phyloP scores from a whole-genome alignment of 164 flowering plant species.

The Protea cynaroides region DNA sequence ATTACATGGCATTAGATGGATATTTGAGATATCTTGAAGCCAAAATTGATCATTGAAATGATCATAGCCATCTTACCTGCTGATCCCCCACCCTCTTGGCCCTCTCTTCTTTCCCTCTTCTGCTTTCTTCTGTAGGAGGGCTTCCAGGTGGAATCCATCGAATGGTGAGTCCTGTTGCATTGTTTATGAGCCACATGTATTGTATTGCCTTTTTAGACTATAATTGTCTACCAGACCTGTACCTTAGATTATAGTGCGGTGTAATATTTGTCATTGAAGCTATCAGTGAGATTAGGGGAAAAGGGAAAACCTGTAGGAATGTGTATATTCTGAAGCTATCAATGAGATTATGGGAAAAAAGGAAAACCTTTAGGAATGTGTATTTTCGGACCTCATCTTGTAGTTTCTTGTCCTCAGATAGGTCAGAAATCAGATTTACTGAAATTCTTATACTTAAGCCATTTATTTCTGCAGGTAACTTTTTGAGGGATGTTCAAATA shows the following conservation, averaged over 20 bases:
- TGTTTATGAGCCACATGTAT: conserved; percentile 2
- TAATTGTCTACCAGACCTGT: not conserved
- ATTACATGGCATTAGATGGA: not conserved
- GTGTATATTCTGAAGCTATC: not conserved
- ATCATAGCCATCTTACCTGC: not conserved
- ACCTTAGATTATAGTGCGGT: not conserved
- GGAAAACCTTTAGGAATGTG: not conserved
- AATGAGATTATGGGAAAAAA: not conserved
- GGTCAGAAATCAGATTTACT: conserved; percentile 12
- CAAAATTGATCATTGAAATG: not conserved
- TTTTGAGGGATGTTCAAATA: conserved; percentile 86
- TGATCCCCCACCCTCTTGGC: too few species aligned
- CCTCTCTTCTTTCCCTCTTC: too few species aligned
- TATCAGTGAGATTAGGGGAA: not conserved
- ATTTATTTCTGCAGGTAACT: conserved; percentile 82
- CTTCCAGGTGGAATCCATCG: not conserved
- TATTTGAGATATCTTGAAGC: not conserved
- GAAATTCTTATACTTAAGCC: conserved; percentile 41
- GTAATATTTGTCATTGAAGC: not conserved
- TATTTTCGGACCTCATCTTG: conserved; percentile 1
- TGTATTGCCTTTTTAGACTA: not conserved
- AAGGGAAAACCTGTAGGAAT: not conserved
- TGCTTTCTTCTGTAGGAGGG: not conserved
- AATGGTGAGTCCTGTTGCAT: not conserved
- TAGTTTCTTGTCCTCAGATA: conserved; percentile 10